Conservation (phyloP, 257 asterid species). For the Lycium ferocissimum region DNA sequence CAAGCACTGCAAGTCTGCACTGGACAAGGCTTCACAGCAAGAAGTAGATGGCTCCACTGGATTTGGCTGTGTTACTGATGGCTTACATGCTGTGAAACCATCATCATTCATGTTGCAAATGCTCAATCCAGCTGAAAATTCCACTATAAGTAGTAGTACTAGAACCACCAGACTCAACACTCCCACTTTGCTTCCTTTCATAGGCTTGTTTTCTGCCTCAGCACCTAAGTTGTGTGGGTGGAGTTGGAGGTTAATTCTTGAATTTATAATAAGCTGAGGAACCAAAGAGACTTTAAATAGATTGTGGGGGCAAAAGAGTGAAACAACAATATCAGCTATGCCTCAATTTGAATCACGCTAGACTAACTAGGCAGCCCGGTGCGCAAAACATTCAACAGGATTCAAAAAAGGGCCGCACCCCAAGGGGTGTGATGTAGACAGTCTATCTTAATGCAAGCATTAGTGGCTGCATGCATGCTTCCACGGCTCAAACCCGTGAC, state of each 20-base stretch:
- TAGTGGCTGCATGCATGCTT: too few relatives aligned
- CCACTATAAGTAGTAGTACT: background rate
- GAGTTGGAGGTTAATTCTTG: background rate
- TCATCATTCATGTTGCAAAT: conserved; percentile 61
- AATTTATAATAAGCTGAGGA: conserved; percentile 22
- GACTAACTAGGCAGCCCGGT: too few relatives aligned
- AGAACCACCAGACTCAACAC: background rate
- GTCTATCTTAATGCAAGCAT: too few relatives aligned
- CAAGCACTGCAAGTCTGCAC: conserved; percentile 66
- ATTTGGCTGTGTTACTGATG: conserved; percentile 54
- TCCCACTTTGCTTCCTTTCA: conserved; percentile 5
- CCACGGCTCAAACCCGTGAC: too few relatives aligned
- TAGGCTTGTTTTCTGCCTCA: background rate
- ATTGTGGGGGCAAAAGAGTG: background rate
- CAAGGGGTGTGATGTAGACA: too few relatives aligned
- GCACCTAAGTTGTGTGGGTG: background rate
- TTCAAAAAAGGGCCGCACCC: too few relatives aligned
- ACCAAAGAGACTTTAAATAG: background rate
- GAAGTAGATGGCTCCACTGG: conserved; percentile 53
- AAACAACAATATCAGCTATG: background rate
- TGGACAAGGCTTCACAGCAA: conserved; percentile 61
- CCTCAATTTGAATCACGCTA: background rate
- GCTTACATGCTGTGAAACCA: conserved; percentile 53
- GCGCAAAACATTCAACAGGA: too few relatives aligned
- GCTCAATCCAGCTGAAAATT: background rate